A percentile compares a stretch with the other conserved stretches of the same genome.
Conservation (phyloP, 306 rosid genomes). For the Sindora glabra region DNA sequence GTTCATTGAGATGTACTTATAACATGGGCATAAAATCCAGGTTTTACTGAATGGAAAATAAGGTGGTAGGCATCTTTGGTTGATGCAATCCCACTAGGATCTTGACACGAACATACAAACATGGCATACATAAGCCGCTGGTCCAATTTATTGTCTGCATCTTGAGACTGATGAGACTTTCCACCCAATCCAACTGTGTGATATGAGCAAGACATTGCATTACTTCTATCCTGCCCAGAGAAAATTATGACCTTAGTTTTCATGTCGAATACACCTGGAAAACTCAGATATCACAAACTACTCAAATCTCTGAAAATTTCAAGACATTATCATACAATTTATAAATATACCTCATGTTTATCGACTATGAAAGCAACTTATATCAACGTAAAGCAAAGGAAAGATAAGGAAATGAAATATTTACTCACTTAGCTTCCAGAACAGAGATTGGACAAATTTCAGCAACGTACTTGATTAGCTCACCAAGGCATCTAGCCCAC, state of each 20-base stretch:
- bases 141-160: slow-evolving; percentile 88
- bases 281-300: too few species aligned
- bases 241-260: slow-evolving; percentile 4
- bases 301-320: too few species aligned
- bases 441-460: slow-evolving; percentile 94
- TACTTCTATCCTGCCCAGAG: slow-evolving; percentile 74
- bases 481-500: slow-evolving; percentile 98
- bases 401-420: slow-evolving; percentile 1
- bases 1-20: slow-evolving; percentile 45
- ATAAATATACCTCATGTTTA: too few species aligned
- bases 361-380: too few species aligned
- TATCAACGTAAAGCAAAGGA: background rate
- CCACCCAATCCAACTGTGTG: slow-evolving; percentile 93
- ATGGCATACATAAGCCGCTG: slow-evolving; percentile 99
- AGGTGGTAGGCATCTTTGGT: slow-evolving; percentile 88
- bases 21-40: slow-evolving; percentile 81
- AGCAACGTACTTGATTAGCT: slow-evolving; percentile 85
- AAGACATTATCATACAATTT: too few species aligned
- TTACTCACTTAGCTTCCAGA: slow-evolving; percentile 82
- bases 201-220: slow-evolving; percentile 87
- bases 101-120: slow-evolving; percentile 91
- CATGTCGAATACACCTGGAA: slow-evolving; percentile 1
- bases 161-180: slow-evolving; percentile 89
- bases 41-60: slow-evolving; percentile 83
- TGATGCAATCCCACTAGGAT: slow-evolving; percentile 48